Base-by-base conservation (phyloP, 768 basidiomycete genomes). In the Rhodotorula paludigena region DNA sequence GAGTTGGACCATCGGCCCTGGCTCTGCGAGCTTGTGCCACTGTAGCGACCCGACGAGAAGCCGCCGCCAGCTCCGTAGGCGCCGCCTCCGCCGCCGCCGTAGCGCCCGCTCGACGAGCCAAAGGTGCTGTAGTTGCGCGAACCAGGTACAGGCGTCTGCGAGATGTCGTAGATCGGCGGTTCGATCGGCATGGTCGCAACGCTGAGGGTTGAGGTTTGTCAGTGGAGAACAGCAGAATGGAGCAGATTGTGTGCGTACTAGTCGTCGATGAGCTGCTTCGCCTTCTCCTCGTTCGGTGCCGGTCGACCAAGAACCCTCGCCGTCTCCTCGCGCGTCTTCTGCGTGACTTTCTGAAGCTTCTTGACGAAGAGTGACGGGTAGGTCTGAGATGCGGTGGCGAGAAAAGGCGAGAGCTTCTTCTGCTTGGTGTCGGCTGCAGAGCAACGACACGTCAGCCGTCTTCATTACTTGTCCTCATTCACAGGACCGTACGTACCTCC, bases 361-460 rank as follows among this genome's bases (percentile, higher is more conserved):
- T 78, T 75, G 23, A 79, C 76, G 73, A 88, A 85, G 15, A 85
- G 69, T 3, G 64, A 64, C 77, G 79, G 66, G 14, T 82, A 76
- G 30, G 81, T 78, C 57, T 79, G 77, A 47, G 80, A 73, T 9
- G 84, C 80, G 1, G 74, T 74, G 0, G 78, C 77, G 18, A 92
- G 75, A 74, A 90, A 90, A 18, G 81, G 80, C 6, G 88, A 87
- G 9, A 87, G 71, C 3, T 79, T 73, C 68, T 82, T 84, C 10
- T 78, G 74, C 68, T 84, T 84, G 25, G 79, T 78, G 57, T 84
- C 81, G n/a, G 86, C 87, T 47, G 49, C 32, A 23, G 39, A 6
- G 2, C 0, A 20, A 25, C 2, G 33, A 15, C 25, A 16, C 7
- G 23, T 12, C 14, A 9, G 36, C 11, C 41, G 20, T 41, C 41